Base-by-base conservation (phyloP, 2,329 filamentous ascomycete genomes). In the Emmonsia crescens region DNA sequence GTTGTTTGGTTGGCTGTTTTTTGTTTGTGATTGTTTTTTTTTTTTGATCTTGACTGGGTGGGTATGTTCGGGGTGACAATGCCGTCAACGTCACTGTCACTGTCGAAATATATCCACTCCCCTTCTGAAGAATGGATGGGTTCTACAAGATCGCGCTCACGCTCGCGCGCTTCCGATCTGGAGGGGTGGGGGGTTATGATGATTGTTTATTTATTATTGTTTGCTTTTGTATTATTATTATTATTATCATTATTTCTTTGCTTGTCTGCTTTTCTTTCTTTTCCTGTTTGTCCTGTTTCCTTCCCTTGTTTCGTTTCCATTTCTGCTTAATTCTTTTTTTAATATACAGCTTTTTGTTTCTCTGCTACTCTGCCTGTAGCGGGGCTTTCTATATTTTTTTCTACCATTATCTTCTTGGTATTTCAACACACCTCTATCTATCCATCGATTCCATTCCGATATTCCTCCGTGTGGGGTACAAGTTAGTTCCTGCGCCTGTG, bases 301-400 rank as follows among this genome's bases (percentile, higher is more conserved):
- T n/a, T 33, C 9, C 49, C 8, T 33, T 33, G 49, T 52, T 52
- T 33, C 2, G 27, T 52, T 33, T 33, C 49, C 29, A 52, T 33
- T 33, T 19, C 19, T 52, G 5, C 16, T 52, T n/a, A 6, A 60
- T 58, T 31, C 49, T 42, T 64, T 65, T 61, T 63, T n/a, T n/a
- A n/a, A n/a, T 66, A 61, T 48, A 48, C 57, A 59, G 57, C 61
- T 64, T 63, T 62, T 66, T 64, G 61, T 60, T 69, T 63, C 62
- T 61, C 33, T 63, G 66, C 66, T 60, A 66, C 65, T 66, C 62
- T 64, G 64, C 60, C 66, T 68, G n/a, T 68, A 66, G 68, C 72
- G 74, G 51, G 49, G 10, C 12, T 59, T 62, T 65, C 55, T 40
- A 36, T 52, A 48, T 58, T 60, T 63, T 56, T 19, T 40, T 48